Conservation (phyloP, 495 filamentous ascomycete species). For the Thermothielavioides terrestris region DNA sequence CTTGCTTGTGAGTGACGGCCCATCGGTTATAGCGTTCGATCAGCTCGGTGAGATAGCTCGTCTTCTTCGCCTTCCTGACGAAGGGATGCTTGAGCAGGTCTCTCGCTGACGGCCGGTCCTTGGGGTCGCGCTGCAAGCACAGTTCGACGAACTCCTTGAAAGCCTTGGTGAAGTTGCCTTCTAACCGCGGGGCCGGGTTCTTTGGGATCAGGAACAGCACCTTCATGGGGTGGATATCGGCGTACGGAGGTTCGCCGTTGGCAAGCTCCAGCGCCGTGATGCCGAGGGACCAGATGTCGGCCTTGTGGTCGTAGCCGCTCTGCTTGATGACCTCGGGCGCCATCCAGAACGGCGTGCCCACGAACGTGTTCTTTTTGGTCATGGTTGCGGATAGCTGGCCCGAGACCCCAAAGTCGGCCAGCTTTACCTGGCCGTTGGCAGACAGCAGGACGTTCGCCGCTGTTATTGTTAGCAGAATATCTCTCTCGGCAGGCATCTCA, state of each 20-base stretch:
- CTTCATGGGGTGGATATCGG: constrained; percentile 98
- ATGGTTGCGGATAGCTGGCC: constrained; percentile 97
- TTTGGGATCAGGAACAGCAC: constrained; percentile 95
- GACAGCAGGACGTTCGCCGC: constrained; percentile 86
- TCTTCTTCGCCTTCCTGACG: constrained; percentile 80
- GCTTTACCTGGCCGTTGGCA: constrained; percentile 86
- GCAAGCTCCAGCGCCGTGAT: constrained; percentile 94
- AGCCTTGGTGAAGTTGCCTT: constrained; percentile 76
- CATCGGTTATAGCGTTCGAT: constrained; percentile 86
- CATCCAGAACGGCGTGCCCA: constrained; percentile 99
- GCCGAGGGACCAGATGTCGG: constrained; percentile 98
- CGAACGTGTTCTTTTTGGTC: constrained; percentile 99
- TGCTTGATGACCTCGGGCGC: constrained; percentile 98
- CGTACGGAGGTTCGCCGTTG: constrained; percentile 87
- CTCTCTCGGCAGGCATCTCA: not conserved
- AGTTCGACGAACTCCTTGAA: constrained; percentile 94
- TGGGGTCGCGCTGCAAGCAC: constrained; percentile 79
- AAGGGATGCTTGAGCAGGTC: constrained; percentile 88
- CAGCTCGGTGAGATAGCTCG: constrained; percentile 81
- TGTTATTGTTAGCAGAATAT: constrained; percentile 26
- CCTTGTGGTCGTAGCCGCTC: constrained; percentile 96
- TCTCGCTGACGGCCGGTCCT: constrained; percentile 75
- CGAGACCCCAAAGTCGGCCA: constrained; percentile 96
- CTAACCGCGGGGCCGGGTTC: constrained; percentile 73
- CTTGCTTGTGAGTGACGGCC: constrained; percentile 60